Conservation (phyloP, 1,284 basidiomycete genomes). For the Ganoderma boninense region DNA sequence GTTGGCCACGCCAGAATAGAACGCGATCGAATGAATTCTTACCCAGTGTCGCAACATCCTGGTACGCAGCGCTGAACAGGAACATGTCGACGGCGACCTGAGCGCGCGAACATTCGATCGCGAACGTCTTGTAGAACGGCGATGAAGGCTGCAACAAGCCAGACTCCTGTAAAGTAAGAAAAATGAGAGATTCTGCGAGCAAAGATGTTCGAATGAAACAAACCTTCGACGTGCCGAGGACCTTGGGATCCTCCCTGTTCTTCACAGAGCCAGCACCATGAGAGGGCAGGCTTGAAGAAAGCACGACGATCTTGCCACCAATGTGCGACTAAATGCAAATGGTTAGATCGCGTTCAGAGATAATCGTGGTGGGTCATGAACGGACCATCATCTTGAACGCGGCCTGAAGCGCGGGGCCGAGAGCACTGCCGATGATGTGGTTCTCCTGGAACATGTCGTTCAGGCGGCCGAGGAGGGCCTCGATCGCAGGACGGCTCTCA, state of each 20-base stretch:
- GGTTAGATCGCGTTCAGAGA: neutral
- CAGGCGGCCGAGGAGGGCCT: conserved; percentile 83
- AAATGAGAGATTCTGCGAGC: conserved; percentile 2
- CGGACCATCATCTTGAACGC: conserved; percentile 93
- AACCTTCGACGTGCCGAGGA: conserved; percentile 94
- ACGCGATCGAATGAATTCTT: conserved; percentile 6
- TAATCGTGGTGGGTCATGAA: conserved; percentile 10
- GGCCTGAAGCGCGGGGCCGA: conserved; percentile 96
- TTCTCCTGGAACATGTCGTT: conserved; percentile 98
- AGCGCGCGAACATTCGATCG: conserved; percentile 97
- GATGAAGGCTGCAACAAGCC: conserved; percentile 88
- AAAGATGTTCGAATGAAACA: conserved; percentile 23
- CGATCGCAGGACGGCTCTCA: conserved; percentile 86
- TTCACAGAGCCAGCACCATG: conserved; percentile 93
- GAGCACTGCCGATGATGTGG: conserved; percentile 89
- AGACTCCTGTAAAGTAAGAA: conserved; percentile 69
- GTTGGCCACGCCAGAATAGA: conserved; percentile 5
- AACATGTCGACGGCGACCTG: conserved; percentile 99
- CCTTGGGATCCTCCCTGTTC: conserved; percentile 95
- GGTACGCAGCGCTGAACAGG: conserved; percentile 93
- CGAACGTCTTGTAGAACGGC: conserved; percentile 98
- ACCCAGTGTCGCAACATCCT: conserved; percentile 95
- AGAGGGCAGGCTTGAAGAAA: conserved; percentile 89
- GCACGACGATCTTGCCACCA: conserved; percentile 95
- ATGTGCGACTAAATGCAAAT: conserved; percentile 69